Evolutionary conservation across 2,329 filamentous ascomycete species (phyloP).

Genomic region (Aspergillus brunneoviolaceus): DNA sequence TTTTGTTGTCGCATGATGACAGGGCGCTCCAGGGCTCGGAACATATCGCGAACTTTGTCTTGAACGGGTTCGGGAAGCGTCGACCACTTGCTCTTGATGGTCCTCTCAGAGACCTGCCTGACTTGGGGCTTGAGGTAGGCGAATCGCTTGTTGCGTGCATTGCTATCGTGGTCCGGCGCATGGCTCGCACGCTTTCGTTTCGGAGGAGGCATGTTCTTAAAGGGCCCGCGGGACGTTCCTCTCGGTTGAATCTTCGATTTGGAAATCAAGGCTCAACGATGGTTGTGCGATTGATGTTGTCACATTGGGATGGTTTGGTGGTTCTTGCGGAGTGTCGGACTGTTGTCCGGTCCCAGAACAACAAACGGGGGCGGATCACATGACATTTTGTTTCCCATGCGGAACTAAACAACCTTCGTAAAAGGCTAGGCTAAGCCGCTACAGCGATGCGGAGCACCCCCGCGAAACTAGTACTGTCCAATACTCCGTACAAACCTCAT

Average conservation of each 20-base stretch:
- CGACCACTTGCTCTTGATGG: conserved; percentile 48
- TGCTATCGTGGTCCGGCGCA: conserved; percentile 17
- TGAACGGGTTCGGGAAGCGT: conserved; percentile 45
- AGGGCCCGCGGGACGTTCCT: not conserved
- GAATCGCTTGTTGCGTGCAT: conserved; percentile 30
- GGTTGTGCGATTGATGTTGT: not conserved
- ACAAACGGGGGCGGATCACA: not conserved
- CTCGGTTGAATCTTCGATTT: not conserved
- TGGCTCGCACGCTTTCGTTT: conserved; percentile 30
- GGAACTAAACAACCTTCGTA: not conserved
- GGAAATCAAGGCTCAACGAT: not conserved
- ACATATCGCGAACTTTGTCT: conserved; percentile 44
- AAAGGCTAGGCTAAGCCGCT: not conserved
- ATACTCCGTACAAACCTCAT: too few species aligned
- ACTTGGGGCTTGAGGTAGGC: conserved; percentile 43
- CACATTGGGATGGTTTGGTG: not conserved
- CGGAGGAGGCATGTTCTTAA: conserved; percentile 18
- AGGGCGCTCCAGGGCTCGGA: conserved; percentile 42
- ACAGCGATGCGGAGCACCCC: not conserved
- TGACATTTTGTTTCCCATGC: not conserved
- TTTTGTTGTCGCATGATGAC: conserved; percentile 45
- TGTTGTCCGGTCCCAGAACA: not conserved
- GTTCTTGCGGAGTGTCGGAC: not conserved
- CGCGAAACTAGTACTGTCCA: not conserved
- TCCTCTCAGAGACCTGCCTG: conserved; percentile 43